These are phyloP conservation scores for Keithomyces neogunnii DNA, from an alignment of 2,329 filamentous ascomycete species.

Conservation along the genomic window DNA sequence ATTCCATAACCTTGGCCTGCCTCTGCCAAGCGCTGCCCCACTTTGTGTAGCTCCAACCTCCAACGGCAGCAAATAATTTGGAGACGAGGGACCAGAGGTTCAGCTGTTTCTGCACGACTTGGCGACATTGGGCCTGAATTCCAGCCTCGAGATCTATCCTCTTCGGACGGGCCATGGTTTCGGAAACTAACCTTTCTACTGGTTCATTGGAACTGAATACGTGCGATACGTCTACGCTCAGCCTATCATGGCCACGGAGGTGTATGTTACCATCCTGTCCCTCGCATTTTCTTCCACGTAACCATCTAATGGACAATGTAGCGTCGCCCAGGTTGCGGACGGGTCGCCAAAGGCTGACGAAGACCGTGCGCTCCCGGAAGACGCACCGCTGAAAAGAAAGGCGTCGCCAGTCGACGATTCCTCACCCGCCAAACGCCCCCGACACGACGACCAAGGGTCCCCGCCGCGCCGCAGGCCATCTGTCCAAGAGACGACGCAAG, in stretches of 20 bases:
- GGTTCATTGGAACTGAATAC: neutral
- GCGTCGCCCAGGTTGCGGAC: neutral
- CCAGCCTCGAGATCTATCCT: neutral
- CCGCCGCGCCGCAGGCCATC: conserved; percentile 6
- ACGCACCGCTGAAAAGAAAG: conserved; percentile 20
- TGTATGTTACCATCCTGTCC: conserved; percentile 2
- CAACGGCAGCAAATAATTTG: too few relatives aligned
- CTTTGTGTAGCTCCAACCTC: neutral
- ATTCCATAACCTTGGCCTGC: neutral
- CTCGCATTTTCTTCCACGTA: neutral
- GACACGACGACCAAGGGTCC: conserved; percentile 13
- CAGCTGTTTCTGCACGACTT: neutral
- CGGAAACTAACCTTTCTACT: neutral
- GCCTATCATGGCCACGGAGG: conserved; percentile 8
- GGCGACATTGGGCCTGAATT: neutral
- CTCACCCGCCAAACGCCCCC: conserved; percentile 16
- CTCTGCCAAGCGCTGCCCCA: neutral
- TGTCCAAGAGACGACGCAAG: neutral
- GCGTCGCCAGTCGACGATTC: conserved; percentile 13
- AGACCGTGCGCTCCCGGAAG: conserved; percentile 1
- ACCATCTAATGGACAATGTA: neutral
- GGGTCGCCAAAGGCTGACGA: conserved; percentile 1
- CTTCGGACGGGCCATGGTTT: neutral
- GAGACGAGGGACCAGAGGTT: too few relatives aligned
- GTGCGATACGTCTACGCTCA: neutral